Evolutionary conservation across 176 grass and related monocot species (phyloP), one percentile per base, ranked within the genome.

Genomic region (Carex scoparia): DNA sequence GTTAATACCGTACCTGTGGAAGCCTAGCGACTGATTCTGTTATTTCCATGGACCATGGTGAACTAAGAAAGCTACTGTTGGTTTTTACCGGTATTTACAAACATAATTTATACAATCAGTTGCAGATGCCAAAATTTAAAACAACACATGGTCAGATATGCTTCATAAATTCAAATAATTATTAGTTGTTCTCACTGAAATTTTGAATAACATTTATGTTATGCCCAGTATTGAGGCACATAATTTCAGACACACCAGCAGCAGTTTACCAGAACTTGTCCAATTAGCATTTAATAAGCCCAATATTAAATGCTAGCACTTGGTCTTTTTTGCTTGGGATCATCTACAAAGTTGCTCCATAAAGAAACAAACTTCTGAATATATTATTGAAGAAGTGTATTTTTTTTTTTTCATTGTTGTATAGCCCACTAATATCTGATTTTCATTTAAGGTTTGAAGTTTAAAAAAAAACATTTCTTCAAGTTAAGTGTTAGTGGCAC

Each of bases 401-500:
- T 75, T 23, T 44, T 9, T 74, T 10, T 44, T 30, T 58, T 35
- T 35, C 33, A 23, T 13, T 56, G 30, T 10, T 60, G 15, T 28
- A 32, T 31, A 60, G 30, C 5, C 33, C 54, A 59, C 30, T 15
- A 2, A 33, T 40, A 61, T 62, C 2, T 40, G 13, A 61, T 46
- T 8, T 61, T 40, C 1, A 59, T 44, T 81, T 14, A 38, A 53
- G 4, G 9, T 75, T 23, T 59, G 79, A 62, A 81, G 13, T 61
- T 81, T 23, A 81, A 14, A 38, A 81, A 54, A 4, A 44, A 63
- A 27, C n/a, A 81, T 81, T 81, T 81, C 79, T 62, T 65, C 63
- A n/a, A 61, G 46, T 82, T 65, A 49, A 49, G 63, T 46, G 63
- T 82, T 65, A 65, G 46, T 46, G 80, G 80, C 61, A 82, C 80